Base-by-base conservation (phyloP, 805 yeast species). In the Kodamaea laetipori region DNA sequence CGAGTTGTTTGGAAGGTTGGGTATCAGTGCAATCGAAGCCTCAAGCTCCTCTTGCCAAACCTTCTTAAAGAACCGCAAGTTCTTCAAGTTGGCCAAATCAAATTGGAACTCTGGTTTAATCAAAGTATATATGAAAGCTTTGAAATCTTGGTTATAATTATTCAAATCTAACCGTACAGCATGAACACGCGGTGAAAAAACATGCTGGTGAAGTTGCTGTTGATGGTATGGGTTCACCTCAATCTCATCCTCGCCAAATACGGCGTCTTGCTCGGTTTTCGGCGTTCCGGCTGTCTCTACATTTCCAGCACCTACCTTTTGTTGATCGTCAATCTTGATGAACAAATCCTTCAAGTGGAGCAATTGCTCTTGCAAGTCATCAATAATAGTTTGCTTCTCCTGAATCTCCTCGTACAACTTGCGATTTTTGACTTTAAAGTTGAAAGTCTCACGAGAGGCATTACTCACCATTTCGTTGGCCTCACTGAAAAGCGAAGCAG, bases 401-500 rank as follows among this genome's bases (percentile, higher is more conserved):
- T 71, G 74, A 27, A 86, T 57, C 50, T 71, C 76, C 52, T 71
- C 76, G 34, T 60, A 55, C 37, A 86, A 59, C 49, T 76, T 80
- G 25, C 74, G 66, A 53, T 85, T 85, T 51, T 81, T 79, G 39
- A 77, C 63, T 52, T 82, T 80, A 48, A 71, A 71, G 25, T 78
- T 80, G 56, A 82, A 74, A 4, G 82, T 77, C 44, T 83, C 85
- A 41, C 80, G 73, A 47, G 86, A 78, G 0, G 95, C 96, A 48
- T 82, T 79, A 38, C 84, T 80, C 5, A 88, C 96, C 87, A 87
- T 86, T 39, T 76, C 74, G 58, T 88, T 88, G 10, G 96, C 96
- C 57, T 89, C 94, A 49, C 80, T 84, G 57, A 88, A 88, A 24
- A 88, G 65, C 1, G 90, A 80, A 1, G 83, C 87, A 1, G 90